These are phyloP conservation scores for Acacia confusa DNA, from an alignment of 306 rosid species.

Conservation along the genomic window DNA sequence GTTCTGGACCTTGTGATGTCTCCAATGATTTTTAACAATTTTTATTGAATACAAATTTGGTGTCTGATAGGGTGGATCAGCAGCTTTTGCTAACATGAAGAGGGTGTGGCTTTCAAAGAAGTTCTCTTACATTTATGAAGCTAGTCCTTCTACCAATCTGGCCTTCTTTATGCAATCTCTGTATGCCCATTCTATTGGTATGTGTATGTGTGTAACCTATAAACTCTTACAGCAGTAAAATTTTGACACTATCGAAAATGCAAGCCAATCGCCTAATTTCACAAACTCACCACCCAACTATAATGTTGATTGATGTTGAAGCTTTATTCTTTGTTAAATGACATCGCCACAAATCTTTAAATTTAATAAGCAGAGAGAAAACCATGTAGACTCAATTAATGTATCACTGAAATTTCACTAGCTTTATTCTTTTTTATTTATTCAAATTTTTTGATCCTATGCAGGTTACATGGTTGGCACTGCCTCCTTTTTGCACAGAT, in stretches of 20 bases:
- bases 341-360: neutral
- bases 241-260: neutral
- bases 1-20: neutral
- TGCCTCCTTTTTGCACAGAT: constrained; percentile 52
- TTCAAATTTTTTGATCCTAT: constrained; percentile 28
- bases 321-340: constrained; percentile 27
- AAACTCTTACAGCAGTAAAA: neutral
- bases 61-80: constrained; percentile 53
- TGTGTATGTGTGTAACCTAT: constrained; percentile 36
- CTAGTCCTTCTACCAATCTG: constrained; percentile 64
- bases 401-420: constrained; percentile 16
- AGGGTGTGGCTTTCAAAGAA: constrained; percentile 75
- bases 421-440: neutral
- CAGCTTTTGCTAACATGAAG: constrained; percentile 69
- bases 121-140: constrained; percentile 80
- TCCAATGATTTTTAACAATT: constrained; percentile 14
- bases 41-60: constrained; percentile 22
- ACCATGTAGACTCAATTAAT: neutral
- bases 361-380: constrained; percentile 4
- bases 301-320: constrained; percentile 4
- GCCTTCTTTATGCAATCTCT: constrained; percentile 91
- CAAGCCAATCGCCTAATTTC: constrained; percentile 16
- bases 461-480: constrained; percentile 64
- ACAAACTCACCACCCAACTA: neutral
- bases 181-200: constrained; percentile 80